phyloP scores from a whole-genome alignment of 23 red algal genomes.

The Gracilaria gracilis region DNA sequence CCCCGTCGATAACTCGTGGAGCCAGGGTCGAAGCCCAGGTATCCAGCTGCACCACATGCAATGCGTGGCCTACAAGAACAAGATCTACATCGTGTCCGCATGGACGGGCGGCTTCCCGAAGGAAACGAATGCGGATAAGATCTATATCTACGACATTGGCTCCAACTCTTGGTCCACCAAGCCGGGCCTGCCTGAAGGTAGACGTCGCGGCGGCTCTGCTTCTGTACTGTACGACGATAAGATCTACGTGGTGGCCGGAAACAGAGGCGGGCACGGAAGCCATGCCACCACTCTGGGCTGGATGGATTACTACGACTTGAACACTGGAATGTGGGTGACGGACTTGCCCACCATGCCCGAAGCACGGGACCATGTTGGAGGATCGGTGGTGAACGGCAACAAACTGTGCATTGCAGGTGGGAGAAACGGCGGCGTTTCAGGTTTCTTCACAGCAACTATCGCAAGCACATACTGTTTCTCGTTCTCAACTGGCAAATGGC shows the following conservation, averaged over 20 bases:
- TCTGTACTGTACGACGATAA: conserved; percentile 58
- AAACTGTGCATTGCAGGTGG: conserved; percentile 76
- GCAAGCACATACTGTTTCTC: conserved; percentile 42
- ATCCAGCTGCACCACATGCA: conserved; percentile 82
- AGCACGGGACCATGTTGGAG: conserved; percentile 65
- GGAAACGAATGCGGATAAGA: conserved; percentile 35
- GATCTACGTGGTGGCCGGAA: conserved; percentile 72
- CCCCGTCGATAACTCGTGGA: conserved; percentile 49
- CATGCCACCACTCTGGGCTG: conserved; percentile 37
- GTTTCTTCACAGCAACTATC: conserved; percentile 51
- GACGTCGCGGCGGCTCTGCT: conserved; percentile 59
- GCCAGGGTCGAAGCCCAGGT: conserved; percentile 9
- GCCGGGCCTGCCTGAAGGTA: conserved; percentile 15
- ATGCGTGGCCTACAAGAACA: conserved; percentile 40
- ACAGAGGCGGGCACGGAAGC: conserved; percentile 68
- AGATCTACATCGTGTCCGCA: conserved; percentile 39
- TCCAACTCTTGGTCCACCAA: conserved; percentile 34
- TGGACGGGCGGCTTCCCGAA: conserved; percentile 64
- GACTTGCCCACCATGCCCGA: conserved; percentile 43
- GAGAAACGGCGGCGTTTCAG: conserved; percentile 28
- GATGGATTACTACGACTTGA: conserved; percentile 73
- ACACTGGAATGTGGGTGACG: conserved; percentile 18
- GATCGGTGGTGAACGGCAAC: conserved; percentile 31
- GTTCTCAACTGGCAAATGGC: conserved; percentile 43
- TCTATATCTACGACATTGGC: conserved; percentile 63